These are phyloP conservation scores for Adansonia digitata DNA, from an alignment of 345 rosid genomes.

Conservation along the genomic window DNA sequence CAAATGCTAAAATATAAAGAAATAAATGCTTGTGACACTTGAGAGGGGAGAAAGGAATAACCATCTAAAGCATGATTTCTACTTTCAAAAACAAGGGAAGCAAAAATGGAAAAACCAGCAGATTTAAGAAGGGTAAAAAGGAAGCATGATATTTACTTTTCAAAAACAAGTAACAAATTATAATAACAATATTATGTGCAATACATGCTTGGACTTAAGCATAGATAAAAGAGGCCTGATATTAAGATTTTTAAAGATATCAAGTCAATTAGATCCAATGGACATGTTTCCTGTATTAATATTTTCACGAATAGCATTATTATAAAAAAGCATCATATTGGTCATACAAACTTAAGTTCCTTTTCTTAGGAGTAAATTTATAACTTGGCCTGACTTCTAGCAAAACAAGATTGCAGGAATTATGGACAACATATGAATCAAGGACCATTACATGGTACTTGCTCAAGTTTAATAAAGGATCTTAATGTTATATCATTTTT, in stretches of 20 bases:
- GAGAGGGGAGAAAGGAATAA: neutral
- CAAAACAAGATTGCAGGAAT: conserved; percentile 3
- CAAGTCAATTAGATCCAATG: neutral
- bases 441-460: neutral
- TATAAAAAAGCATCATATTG: neutral
- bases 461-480: neutral
- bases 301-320: neutral
- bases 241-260: neutral
- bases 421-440: neutral
- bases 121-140: neutral
- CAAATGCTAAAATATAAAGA: neutral
- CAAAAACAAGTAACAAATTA: neutral
- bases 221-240: neutral
- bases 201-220: neutral
- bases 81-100: neutral
- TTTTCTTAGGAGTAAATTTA: neutral
- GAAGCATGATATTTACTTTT: neutral
- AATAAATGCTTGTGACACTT: neutral
- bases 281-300: neutral
- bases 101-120: neutral
- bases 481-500: neutral
- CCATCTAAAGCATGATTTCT: neutral
- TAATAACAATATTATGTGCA: neutral
- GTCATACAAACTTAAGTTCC: neutral
- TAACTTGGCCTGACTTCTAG: neutral